Evolutionary conservation across 1,139 yeast genomes (phyloP).

Genomic region (Nadsonia commutata): DNA sequence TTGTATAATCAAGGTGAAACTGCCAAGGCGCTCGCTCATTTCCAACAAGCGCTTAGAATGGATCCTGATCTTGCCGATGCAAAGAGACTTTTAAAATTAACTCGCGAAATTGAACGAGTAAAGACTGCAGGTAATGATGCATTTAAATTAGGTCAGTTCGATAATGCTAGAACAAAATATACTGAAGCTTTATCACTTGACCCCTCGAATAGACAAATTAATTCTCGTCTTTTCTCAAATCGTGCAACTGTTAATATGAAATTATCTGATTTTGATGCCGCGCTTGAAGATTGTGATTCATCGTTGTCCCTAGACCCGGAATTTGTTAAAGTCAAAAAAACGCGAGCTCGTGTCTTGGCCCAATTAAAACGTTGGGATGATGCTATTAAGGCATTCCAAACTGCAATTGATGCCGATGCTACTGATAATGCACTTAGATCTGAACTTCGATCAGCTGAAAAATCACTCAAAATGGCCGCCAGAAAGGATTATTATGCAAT

Average conservation of each 20-base stretch:
- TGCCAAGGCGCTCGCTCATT: slow-evolving; percentile 25
- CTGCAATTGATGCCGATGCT: slow-evolving; percentile 25
- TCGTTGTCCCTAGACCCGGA: slow-evolving; percentile 35
- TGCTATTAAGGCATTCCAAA: slow-evolving; percentile 23
- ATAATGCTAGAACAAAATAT: slow-evolving; percentile 47
- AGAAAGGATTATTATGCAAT: slow-evolving; percentile 61
- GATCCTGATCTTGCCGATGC: slow-evolving; percentile 28
- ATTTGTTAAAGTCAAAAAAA: slow-evolving; percentile 25
- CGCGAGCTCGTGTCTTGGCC: slow-evolving; percentile 27
- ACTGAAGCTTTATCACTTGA: slow-evolving; percentile 49
- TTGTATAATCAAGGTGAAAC: slow-evolving; percentile 26
- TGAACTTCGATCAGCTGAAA: slow-evolving; percentile 27
- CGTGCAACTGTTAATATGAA: slow-evolving; percentile 62
- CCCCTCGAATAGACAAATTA: slow-evolving; percentile 27
- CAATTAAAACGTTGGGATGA: slow-evolving; percentile 28
- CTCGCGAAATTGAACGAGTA: slow-evolving; percentile 26
- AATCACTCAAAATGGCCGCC: slow-evolving; percentile 26
- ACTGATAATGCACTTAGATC: slow-evolving; percentile 22
- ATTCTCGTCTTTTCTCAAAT: slow-evolving; percentile 58
- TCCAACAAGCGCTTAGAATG: slow-evolving; percentile 26
- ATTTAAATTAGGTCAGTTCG: slow-evolving; percentile 39
- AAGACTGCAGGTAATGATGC: slow-evolving; percentile 48
- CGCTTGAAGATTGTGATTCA: slow-evolving; percentile 42
- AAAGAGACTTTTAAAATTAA: slow-evolving; percentile 18
- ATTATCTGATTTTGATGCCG: slow-evolving; percentile 38